Conservation (phyloP, 176 grass and related monocot genomes). For the Alloteropsis semialata region DNA sequence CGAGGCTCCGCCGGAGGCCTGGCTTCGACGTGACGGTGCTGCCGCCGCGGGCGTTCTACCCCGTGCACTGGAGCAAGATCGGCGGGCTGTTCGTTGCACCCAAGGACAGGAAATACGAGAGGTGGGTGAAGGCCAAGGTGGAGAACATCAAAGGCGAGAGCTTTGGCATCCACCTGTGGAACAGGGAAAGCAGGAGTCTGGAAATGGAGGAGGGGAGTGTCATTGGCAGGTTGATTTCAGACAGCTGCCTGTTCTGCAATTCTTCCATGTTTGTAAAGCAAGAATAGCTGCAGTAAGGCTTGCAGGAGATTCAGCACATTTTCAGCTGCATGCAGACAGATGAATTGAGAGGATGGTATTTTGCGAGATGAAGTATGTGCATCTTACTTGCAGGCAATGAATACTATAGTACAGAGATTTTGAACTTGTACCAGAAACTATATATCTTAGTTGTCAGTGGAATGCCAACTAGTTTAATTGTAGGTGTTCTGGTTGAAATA, state of each 20-base stretch:
- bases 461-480: not conserved
- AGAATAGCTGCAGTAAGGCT: constrained; percentile 8
- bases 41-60: constrained; percentile 80
- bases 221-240: constrained; percentile 48
- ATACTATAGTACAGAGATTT: constrained; percentile 21
- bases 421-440: constrained; percentile 3
- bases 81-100: constrained; percentile 58
- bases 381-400: constrained; percentile 14
- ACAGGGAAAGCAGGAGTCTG: constrained; percentile 60
- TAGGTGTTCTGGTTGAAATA: not conserved
- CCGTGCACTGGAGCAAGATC: constrained; percentile 77
- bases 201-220: constrained; percentile 74
- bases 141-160: constrained; percentile 52
- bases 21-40: constrained; percentile 47
- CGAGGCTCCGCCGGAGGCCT: constrained; percentile 19
- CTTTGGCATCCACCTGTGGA: constrained; percentile 81
- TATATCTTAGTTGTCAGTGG: not conserved
- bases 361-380: not conserved
- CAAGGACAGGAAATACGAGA: constrained; percentile 17
- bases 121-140: constrained; percentile 62
- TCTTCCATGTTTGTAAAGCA: constrained; percentile 34
- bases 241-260: constrained; percentile 78
- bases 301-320: not conserved
- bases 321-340: not conserved
- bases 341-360: not conserved